phyloP scores from a whole-genome alignment of 2,329 filamentous ascomycete species.

The Aspergillus sp. region DNA sequence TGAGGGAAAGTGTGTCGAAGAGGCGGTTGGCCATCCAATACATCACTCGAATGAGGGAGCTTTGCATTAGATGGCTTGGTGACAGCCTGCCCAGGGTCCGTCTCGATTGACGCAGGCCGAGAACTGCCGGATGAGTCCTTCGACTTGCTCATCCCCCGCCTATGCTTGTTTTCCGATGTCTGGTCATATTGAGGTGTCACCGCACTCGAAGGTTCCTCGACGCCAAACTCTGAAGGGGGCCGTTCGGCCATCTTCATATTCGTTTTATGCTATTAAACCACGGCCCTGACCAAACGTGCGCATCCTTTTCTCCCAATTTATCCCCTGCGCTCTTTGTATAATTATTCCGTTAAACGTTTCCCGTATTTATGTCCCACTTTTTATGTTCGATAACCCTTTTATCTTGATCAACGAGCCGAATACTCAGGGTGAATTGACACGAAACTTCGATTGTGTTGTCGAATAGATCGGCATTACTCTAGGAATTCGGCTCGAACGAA shows the following conservation, averaged over 20 bases:
- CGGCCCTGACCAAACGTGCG: constrained; percentile 26
- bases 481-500: constrained; percentile 15
- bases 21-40: constrained; percentile 30
- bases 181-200: constrained; percentile 24
- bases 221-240: constrained; percentile 28
- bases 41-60: constrained; percentile 24
- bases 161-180: constrained; percentile 20
- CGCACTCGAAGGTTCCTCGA: constrained; percentile 30
- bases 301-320: constrained; percentile 26
- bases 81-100: constrained; percentile 20
- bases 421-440: constrained; percentile 26
- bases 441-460: constrained; percentile 25
- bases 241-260: constrained; percentile 35
- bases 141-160: constrained; percentile 20
- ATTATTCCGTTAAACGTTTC: background rate
- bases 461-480: constrained; percentile 36
- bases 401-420: constrained; percentile 3
- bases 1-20: constrained; percentile 35
- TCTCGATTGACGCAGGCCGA: constrained; percentile 21
- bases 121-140: constrained; percentile 21
- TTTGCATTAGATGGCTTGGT: constrained; percentile 28
- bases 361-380: background rate
- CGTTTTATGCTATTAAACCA: constrained; percentile 23
- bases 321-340: constrained; percentile 1
- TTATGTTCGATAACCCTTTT: background rate